A percentile compares a stretch with the other conserved stretches of the same genome.
Conservation (phyloP, 2,329 filamentous ascomycete genomes). For the Xylariaceae sp. region DNA sequence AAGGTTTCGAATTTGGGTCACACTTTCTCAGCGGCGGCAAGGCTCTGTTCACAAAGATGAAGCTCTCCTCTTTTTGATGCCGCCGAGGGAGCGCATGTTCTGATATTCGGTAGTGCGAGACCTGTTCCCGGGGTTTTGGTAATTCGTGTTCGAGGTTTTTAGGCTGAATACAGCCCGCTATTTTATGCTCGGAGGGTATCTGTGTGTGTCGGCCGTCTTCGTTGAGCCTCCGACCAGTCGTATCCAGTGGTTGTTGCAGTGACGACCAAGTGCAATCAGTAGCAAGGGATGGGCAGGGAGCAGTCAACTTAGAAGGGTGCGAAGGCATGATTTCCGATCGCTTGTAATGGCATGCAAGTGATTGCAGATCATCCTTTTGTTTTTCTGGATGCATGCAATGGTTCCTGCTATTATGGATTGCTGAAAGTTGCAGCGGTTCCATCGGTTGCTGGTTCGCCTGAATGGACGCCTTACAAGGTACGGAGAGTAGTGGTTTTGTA, state of each 20-base stretch:
- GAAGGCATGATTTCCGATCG: no score
- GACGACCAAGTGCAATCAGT: no score
- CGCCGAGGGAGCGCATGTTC: conserved; percentile 7
- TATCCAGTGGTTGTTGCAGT: conserved; percentile 30
- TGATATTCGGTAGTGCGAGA: conserved; percentile 4
- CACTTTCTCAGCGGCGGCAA: conserved; percentile 14
- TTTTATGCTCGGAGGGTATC: conserved; percentile 2
- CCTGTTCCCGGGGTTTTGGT: conserved; percentile 11
- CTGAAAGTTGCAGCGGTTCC: no score
- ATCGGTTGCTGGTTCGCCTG: no score
- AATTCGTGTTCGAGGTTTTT: conserved; percentile 10
- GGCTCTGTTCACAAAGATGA: conserved; percentile 18
- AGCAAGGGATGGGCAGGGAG: no score
- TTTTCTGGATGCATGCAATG: no score
- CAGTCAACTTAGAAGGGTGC: no score
- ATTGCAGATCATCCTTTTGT: no score
- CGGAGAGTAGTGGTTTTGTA: conserved; percentile 14
- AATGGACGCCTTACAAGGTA: no score
- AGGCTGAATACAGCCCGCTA: conserved; percentile 4
- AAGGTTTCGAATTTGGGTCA: conserved; percentile 14
- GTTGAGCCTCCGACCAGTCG: conserved; percentile 26
- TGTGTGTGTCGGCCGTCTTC: conserved; percentile 16
- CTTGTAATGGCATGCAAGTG: no score
- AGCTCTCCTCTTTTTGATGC: conserved; percentile 13
- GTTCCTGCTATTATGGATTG: no score